Evolutionary conservation across 371 early-diverging fungal genomes (phyloP), one percentile per base, ranked within the genome.

Genomic region (Lichtheimia ramosa): DNA sequence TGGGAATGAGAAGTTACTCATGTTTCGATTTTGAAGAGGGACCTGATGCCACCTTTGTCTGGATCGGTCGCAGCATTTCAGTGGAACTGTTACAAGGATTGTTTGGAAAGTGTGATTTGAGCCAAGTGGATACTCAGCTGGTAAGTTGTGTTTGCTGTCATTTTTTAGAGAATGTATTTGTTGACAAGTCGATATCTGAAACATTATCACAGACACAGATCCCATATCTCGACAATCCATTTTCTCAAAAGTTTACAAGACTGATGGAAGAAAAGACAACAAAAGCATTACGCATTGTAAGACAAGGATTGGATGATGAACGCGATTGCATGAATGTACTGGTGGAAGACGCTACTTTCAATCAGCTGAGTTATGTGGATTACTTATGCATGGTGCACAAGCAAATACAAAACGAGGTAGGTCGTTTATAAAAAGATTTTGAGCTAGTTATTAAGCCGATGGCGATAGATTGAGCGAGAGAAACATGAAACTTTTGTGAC

Each of bases 351-450:
- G 90, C 90, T 68, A 89, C 89, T 51, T 85, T 84, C 55, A 92
- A 89, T 46, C 87, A 85, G 51, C 83, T 92, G 90, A 88, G 84
- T 39, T 97, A 98, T 74, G 94, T 96, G 8, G 98, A 97, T 67
- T 96, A 89, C 65, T 75, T 98, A 21, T 92, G 93, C 59, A 72
- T 83, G 46, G 85, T 96, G 53, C 98, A 98, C 72, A 84, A 90
- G 64, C 90, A 89, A 71, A 91, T 92, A 56, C 92, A 93, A 70
- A 79, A 64, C 20, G 93, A 92, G 77, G 83, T 87, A 75, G 48
- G n/a, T 8, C 39, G 25, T 8, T 34, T 34, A 10, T 34, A 34
- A 13, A 48, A 52, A n/a, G 3, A 14, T 43, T 20, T 55, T 52
- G 16, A 14, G 5, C 3, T 15, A 23, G 16, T 28, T 5, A 24